Evolutionary conservation across 2,329 filamentous ascomycete species (phyloP).

Genomic region (Paramyrothecium roridum): DNA sequence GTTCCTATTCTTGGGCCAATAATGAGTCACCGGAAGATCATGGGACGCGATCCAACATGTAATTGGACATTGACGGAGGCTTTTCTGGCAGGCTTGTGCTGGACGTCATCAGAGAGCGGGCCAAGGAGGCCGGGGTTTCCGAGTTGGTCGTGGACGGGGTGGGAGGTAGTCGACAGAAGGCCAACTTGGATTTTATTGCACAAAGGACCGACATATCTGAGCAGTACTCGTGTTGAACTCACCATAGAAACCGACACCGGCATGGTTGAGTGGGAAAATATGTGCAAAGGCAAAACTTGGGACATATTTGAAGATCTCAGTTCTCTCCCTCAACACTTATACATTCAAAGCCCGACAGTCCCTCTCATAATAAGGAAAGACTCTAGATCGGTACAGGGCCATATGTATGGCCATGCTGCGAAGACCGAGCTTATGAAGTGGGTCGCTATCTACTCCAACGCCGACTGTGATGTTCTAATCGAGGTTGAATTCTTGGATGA

Average conservation of each 20-base stretch:
- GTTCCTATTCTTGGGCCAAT: conserved; percentile 5
- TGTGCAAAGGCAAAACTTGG: conserved; percentile 5
- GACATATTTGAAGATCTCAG: conserved; percentile 2
- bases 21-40: conserved; percentile 4
- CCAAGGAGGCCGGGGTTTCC: conserved; percentile 3
- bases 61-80: conserved; percentile 7
- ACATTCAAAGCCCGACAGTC: conserved; percentile 1
- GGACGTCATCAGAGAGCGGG: conserved; percentile 2
- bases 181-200: background rate
- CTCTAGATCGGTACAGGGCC: background rate
- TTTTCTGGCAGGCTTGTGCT: conserved; percentile 4
- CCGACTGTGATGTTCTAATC: conserved; percentile 4
- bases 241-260: background rate
- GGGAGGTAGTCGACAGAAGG: conserved; percentile 3
- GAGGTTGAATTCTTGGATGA: conserved; percentile 5
- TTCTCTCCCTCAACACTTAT: conserved; percentile 4
- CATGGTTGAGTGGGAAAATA: conserved; percentile 3
- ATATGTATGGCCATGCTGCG: conserved; percentile 1
- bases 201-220: background rate
- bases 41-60: conserved; percentile 2
- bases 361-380: background rate
- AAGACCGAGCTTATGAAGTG: background rate
- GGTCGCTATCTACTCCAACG: conserved; percentile 3
- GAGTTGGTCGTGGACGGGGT: conserved; percentile 9
- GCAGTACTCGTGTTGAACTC: background rate